Conservation (phyloP, 371 early-diverging fungal genomes). For the Coemansia sp. region DNA sequence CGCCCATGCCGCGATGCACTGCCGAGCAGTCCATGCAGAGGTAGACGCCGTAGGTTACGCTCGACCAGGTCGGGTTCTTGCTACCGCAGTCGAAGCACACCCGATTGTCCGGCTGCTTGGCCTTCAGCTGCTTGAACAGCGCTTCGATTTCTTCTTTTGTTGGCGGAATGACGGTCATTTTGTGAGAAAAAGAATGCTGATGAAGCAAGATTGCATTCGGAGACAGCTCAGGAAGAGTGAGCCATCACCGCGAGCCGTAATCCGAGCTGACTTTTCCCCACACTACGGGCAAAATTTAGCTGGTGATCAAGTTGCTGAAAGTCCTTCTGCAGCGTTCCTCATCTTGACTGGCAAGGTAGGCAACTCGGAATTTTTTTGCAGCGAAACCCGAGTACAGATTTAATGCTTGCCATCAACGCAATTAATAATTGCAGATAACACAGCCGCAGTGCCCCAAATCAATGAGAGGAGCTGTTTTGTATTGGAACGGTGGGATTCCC, state of each 20-base stretch:
- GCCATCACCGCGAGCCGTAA: no score
- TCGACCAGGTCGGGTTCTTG: conserved; percentile 97
- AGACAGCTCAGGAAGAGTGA: no score
- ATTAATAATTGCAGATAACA: no score
- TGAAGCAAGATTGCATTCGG: no score
- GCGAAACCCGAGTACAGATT: no score
- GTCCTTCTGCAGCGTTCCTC: neutral
- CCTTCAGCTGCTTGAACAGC: conserved; percentile 60
- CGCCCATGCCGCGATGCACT: conserved; percentile 92
- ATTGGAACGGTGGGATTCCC: no score
- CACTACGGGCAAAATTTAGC: neutral
- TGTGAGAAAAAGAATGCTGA: no score
- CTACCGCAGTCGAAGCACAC: conserved; percentile 96
- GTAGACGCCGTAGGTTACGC: conserved; percentile 96
- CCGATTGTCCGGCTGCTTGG: conserved; percentile 63
- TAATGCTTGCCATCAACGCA: no score
- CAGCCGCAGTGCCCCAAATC: no score
- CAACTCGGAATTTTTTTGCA: neutral
- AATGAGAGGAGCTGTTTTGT: no score
- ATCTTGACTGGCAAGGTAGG: neutral
- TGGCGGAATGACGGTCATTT: conserved; percentile 47
- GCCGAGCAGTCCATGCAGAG: conserved; percentile 98
- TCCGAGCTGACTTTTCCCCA: neutral
- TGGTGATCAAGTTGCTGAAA: neutral
- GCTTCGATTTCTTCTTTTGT: conserved; percentile 56